Conservation (phyloP, 73 alveolate species). For the Uronychia setigera region DNA sequence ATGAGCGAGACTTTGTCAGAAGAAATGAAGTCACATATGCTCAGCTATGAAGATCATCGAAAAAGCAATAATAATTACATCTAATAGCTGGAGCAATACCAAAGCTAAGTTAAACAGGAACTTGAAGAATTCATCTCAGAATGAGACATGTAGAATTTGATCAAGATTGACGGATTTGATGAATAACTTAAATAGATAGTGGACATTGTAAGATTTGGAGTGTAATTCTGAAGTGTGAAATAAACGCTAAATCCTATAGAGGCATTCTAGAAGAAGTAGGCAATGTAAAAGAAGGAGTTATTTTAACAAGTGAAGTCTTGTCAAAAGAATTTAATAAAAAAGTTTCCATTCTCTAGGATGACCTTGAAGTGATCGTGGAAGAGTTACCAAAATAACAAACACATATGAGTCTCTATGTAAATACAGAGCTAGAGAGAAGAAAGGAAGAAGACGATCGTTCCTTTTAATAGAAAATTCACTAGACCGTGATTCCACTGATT, state of each 20-base stretch:
- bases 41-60: too few species aligned
- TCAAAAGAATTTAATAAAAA: neutral
- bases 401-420: neutral
- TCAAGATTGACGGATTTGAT: neutral
- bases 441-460: neutral
- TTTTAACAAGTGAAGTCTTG: neutral
- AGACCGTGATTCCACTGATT: neutral
- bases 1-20: neutral
- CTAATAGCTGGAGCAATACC: neutral
- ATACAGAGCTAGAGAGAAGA: neutral
- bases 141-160: neutral
- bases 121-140: neutral
- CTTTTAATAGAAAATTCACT: neutral
- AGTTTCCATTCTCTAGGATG: neutral
- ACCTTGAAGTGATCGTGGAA: neutral
- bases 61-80: neutral
- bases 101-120: neutral
- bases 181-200: too few species aligned
- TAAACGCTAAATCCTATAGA: neutral
- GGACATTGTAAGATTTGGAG: neutral
- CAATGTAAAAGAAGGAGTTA: neutral
- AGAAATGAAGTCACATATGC: neutral
- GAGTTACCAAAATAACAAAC: neutral
- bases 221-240: neutral
- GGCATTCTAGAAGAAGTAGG: neutral